Conservation (phyloP, 1,284 basidiomycete genomes). For the Rhodotorula sp. region DNA sequence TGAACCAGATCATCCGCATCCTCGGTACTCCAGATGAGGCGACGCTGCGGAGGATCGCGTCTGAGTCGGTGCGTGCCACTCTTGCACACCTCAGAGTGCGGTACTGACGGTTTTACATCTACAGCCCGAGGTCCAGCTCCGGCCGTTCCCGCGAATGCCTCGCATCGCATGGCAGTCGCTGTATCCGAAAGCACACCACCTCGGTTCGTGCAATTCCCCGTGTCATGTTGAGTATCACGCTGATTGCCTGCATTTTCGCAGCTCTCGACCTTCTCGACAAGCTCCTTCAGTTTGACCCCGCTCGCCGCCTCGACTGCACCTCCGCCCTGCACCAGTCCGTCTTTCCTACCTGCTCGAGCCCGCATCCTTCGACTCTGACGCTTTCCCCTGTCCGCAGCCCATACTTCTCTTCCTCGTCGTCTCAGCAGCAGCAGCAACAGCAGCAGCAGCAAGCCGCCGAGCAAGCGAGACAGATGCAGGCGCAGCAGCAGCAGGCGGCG, state of each 20-base stretch:
- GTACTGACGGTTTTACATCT: not conserved
- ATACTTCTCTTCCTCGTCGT: conserved; percentile 6
- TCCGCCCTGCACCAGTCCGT: conserved; percentile 76
- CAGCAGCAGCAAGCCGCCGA: conserved; percentile 7
- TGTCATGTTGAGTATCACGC: not conserved
- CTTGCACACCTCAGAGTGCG: not conserved
- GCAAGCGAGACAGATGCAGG: not conserved
- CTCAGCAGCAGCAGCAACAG: not conserved
- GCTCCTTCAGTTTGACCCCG: conserved; percentile 94
- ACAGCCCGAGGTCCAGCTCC: conserved; percentile 86
- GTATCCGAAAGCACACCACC: conserved; percentile 86
- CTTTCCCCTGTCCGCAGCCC: not conserved
- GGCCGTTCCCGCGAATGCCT: conserved; percentile 85
- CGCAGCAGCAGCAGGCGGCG: not conserved
- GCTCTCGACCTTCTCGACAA: conserved; percentile 79
- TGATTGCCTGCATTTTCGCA: not conserved
- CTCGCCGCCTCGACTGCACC: conserved; percentile 85
- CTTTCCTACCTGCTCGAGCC: not conserved
- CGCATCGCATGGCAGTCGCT: conserved; percentile 87
- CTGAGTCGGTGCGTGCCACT: conserved; percentile 73
- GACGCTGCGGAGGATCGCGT: conserved; percentile 82
- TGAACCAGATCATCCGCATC: conserved; percentile 96
- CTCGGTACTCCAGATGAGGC: conserved; percentile 93
- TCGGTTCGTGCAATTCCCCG: conserved; percentile 59
- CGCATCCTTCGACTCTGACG: no score